A percentile compares a stretch with the other conserved stretches of the same genome.
Evolutionary conservation across 148 eudicot species (phyloP).

Genomic region (Rhododendron simsii): DNA sequence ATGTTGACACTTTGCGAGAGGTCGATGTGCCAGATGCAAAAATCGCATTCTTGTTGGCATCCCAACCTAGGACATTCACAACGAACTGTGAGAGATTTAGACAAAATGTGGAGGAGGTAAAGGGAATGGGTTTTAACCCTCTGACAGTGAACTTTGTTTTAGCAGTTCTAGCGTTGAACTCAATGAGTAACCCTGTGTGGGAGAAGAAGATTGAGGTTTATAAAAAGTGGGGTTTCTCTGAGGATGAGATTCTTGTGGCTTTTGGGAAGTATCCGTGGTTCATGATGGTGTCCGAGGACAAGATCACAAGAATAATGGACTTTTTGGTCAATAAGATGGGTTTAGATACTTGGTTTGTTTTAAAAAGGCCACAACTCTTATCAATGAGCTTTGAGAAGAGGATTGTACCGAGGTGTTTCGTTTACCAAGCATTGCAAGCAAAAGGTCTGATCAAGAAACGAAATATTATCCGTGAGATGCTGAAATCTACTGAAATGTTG

Average conservation of each 20-base stretch:
- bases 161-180: conserved; percentile 1
- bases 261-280: too few relatives aligned
- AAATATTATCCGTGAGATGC: neutral
- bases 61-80: neutral
- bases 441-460: neutral
- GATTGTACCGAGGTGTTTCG: too few relatives aligned
- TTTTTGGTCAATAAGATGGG: too few relatives aligned
- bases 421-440: too few relatives aligned
- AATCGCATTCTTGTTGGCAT: conserved; percentile 5
- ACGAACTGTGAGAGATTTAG: neutral
- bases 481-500: neutral
- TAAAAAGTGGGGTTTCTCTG: conserved; percentile 25
- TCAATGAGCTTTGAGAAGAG: too few relatives aligned
- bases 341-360: too few relatives aligned
- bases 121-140: conserved; percentile 21
- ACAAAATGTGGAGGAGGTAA: conserved; percentile 15
- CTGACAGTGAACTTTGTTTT: neutral
- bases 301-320: too few relatives aligned
- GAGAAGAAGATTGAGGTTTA: conserved; percentile 17
- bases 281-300: too few relatives aligned
- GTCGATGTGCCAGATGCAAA: neutral
- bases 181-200: conserved; percentile 9
- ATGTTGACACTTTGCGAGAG: neutral
- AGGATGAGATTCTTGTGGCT: conserved; percentile 18
- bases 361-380: too few relatives aligned